Conservation (phyloP, 164 flowering plant genomes). For the Vitis amurensis region DNA sequence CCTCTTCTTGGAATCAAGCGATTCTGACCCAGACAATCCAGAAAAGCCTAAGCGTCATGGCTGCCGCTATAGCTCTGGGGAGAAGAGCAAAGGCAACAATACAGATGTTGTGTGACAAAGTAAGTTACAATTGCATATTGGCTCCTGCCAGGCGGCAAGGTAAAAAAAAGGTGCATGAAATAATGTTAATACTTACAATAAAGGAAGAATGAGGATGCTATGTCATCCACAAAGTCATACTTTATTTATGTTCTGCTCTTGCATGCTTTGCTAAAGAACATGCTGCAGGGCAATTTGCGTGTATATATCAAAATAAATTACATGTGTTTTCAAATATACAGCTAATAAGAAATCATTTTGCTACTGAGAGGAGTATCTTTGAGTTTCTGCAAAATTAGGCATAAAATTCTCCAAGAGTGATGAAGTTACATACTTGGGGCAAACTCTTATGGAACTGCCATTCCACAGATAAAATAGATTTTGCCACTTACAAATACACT, state of each 20-base stretch:
- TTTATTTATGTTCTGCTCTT: neutral
- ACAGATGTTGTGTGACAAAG: conserved; percentile 8
- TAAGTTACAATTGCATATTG: neutral
- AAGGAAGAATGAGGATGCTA: conserved; percentile 10
- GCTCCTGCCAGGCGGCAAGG: neutral
- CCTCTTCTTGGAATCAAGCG: conserved; percentile 76
- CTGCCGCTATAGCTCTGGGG: conserved; percentile 42
- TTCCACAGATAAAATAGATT: conserved; percentile 15
- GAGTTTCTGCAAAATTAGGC: neutral
- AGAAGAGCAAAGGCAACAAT: conserved; percentile 26
- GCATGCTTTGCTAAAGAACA: conserved; percentile 1
- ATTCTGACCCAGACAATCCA: conserved; percentile 69
- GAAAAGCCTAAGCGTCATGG: conserved; percentile 82
- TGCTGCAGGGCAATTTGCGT: conserved; percentile 3
- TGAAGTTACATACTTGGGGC: conserved; percentile 2
- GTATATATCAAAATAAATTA: conserved; percentile 4
- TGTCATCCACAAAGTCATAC: conserved; percentile 1
- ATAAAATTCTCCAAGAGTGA: neutral
- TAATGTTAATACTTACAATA: neutral
- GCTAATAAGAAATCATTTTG: neutral
- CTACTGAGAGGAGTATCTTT: neutral
- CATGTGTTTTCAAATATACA: conserved; percentile 5
- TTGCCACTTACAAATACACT: conserved; percentile 23
- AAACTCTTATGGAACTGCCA: conserved; percentile 1
- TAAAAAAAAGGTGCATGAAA: neutral